Conservation (phyloP, 1,284 basidiomycete species). For the Apiotrichum gamsii region DNA sequence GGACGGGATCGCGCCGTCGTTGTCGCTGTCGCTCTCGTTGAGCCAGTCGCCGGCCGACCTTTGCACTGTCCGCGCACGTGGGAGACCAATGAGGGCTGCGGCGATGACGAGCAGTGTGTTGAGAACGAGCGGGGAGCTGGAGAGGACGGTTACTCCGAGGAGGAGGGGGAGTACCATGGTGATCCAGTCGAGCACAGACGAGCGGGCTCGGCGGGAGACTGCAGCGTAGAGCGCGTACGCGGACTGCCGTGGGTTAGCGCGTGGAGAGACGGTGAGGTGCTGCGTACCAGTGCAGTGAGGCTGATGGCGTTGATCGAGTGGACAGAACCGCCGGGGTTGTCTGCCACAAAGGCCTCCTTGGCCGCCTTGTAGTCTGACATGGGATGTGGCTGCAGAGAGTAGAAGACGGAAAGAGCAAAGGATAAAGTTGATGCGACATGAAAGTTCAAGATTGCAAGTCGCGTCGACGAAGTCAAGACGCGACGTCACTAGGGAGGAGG, state of each 20-base stretch:
- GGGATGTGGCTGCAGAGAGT: not conserved
- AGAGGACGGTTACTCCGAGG: slow-evolving; percentile 69
- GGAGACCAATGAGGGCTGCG: not conserved
- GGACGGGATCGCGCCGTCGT: slow-evolving; percentile 20
- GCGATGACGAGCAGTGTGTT: slow-evolving; percentile 49
- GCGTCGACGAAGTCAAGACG: too few species aligned
- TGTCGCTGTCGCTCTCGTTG: slow-evolving; percentile 41
- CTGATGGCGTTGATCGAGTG: slow-evolving; percentile 69
- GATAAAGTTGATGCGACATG: too few species aligned
- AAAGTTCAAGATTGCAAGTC: too few species aligned
- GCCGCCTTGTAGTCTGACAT: slow-evolving; percentile 62
- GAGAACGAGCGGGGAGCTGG: slow-evolving; percentile 54
- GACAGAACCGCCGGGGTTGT: slow-evolving; percentile 69
- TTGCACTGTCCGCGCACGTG: not conserved
- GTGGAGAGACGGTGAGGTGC: not conserved
- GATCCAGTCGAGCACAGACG: slow-evolving; percentile 54
- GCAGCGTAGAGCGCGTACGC: slow-evolving; percentile 65
- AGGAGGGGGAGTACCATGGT: slow-evolving; percentile 69
- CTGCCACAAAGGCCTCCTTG: slow-evolving; percentile 83
- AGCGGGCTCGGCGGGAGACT: slow-evolving; percentile 43
- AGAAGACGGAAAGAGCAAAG: not conserved
- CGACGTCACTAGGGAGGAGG: too few species aligned
- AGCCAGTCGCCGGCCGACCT: slow-evolving; percentile 38
- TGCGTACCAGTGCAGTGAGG: slow-evolving; percentile 63
- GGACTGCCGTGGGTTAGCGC: slow-evolving; percentile 50